Evolutionary conservation across 129 eudicot species (phyloP).

Genomic region (Mikania micrantha): DNA sequence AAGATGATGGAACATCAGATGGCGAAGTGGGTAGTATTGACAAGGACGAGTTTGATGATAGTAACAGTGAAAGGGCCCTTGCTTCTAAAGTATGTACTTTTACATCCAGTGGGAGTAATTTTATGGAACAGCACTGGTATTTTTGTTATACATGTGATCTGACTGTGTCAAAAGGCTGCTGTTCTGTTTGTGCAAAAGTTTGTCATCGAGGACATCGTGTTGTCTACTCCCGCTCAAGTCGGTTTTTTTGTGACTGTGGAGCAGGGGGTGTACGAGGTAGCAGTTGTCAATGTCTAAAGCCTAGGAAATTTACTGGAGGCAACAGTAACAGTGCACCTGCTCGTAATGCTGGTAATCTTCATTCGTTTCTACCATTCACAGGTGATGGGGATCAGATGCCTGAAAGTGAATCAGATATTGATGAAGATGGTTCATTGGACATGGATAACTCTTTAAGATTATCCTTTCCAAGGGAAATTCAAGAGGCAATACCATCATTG

Average conservation of each 20-base stretch:
- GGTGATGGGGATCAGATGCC: conserved; percentile 84
- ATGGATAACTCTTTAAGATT: conserved; percentile 58
- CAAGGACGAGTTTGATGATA: conserved; percentile 92
- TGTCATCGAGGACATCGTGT: conserved; percentile 99
- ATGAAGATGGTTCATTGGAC: conserved; percentile 66
- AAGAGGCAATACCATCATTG: conserved; percentile 56
- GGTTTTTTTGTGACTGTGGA: conserved; percentile 97
- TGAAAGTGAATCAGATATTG: conserved; percentile 93
- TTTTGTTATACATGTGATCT: conserved; percentile 97
- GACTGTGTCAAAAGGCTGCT: conserved; percentile 96
- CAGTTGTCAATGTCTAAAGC: conserved; percentile 93
- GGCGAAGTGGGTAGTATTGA: conserved; percentile 87
- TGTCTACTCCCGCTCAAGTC: conserved; percentile 94
- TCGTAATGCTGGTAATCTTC: conserved; percentile 54
- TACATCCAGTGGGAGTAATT: conserved; percentile 98
- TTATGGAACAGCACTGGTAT: conserved; percentile 99
- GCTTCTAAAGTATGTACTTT: conserved; percentile 97
- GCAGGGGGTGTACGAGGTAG: conserved; percentile 99
- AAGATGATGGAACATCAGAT: conserved; percentile 98
- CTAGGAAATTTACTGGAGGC: conserved; percentile 75
- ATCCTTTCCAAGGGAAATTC: conserved; percentile 67
- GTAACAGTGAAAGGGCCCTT: conserved; percentile 72
- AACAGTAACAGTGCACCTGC: conserved; percentile 31
- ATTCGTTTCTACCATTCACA: conserved; percentile 70
- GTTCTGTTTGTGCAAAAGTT: conserved; percentile 98